Evolutionary conservation across 768 basidiomycete species (phyloP).

Genomic region (Mycena polygramma): DNA sequence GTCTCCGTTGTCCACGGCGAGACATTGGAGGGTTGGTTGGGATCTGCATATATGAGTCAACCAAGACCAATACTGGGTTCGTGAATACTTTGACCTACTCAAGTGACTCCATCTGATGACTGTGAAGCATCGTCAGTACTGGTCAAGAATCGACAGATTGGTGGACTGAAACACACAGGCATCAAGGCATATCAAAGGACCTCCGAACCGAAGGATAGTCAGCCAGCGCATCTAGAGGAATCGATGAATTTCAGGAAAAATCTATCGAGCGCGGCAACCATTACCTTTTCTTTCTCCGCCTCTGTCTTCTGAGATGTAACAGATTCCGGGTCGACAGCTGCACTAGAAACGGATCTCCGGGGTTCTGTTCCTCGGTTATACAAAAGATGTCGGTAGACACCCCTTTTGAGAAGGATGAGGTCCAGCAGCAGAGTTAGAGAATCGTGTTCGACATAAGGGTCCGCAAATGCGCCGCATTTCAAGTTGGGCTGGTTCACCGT

Average conservation of each 20-base stretch:
- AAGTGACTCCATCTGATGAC: conserved; percentile 87
- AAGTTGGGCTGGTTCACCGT: neutral
- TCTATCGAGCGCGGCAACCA: neutral
- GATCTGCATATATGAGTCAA: conserved; percentile 48
- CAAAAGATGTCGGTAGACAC: conserved; percentile 84
- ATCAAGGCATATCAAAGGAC: conserved; percentile 72
- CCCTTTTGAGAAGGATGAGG: conserved; percentile 84
- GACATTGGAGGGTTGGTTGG: conserved; percentile 50
- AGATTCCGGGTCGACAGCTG: conserved; percentile 26
- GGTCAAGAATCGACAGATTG: conserved; percentile 7
- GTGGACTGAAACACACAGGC: conserved; percentile 67
- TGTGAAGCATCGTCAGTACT: conserved; percentile 42
- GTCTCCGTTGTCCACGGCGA: conserved; percentile 69
- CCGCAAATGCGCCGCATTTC: conserved; percentile 65
- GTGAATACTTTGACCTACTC: conserved; percentile 54
- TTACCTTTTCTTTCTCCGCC: conserved; percentile 46
- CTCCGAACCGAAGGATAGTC: conserved; percentile 71
- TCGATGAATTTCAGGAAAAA: neutral
- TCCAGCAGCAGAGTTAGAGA: conserved; percentile 79
- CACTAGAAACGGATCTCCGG: conserved; percentile 52
- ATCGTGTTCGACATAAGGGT: conserved; percentile 92
- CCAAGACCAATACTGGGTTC: no score
- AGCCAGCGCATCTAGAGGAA: conserved; percentile 67
- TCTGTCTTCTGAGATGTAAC: neutral
- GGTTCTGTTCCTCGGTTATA: conserved; percentile 85